A percentile compares a stretch with the other conserved stretches of the same genome.
phyloP scores from a whole-genome alignment of 2,329 filamentous ascomycete genomes.

The Aspergillus proliferans region DNA sequence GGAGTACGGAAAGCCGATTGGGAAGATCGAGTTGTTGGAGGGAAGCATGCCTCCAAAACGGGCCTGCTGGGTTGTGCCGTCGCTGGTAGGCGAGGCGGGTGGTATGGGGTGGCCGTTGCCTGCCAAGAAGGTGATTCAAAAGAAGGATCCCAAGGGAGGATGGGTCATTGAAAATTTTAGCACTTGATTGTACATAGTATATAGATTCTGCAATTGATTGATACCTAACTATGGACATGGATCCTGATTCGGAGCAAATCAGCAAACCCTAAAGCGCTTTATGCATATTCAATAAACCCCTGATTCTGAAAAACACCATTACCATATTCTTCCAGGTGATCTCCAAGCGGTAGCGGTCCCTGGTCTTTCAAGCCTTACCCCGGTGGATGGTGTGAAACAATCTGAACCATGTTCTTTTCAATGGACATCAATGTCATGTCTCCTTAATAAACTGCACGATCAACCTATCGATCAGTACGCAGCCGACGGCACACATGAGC shows the following conservation, averaged over 20 bases:
- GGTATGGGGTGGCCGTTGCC: constrained; percentile 77
- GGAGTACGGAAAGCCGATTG: constrained; percentile 82
- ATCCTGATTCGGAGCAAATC: not conserved
- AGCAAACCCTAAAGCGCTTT: not conserved
- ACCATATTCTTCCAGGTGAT: too few relatives aligned
- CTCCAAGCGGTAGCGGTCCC: too few relatives aligned
- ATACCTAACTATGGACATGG: constrained; percentile 3
- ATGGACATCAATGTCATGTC: too few relatives aligned
- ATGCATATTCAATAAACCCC: too few relatives aligned
- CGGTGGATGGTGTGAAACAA: too few relatives aligned
- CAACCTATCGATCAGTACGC: too few relatives aligned
- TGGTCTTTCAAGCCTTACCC: too few relatives aligned
- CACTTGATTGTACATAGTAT: constrained; percentile 18
- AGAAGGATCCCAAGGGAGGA: constrained; percentile 62
- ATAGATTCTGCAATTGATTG: not conserved
- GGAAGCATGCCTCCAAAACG: constrained; percentile 46
- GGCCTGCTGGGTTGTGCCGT: constrained; percentile 78
- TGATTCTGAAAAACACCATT: too few relatives aligned
- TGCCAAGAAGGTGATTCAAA: constrained; percentile 77
- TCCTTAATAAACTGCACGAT: too few relatives aligned
- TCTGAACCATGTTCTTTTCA: too few relatives aligned
- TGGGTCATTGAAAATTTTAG: constrained; percentile 64
- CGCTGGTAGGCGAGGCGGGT: constrained; percentile 62
- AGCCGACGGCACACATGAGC: too few relatives aligned
- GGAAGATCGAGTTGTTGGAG: constrained; percentile 58